Evolutionary conservation across 495 filamentous ascomycete genomes (phyloP).

Genomic region (Cenococcum geophilum): DNA sequence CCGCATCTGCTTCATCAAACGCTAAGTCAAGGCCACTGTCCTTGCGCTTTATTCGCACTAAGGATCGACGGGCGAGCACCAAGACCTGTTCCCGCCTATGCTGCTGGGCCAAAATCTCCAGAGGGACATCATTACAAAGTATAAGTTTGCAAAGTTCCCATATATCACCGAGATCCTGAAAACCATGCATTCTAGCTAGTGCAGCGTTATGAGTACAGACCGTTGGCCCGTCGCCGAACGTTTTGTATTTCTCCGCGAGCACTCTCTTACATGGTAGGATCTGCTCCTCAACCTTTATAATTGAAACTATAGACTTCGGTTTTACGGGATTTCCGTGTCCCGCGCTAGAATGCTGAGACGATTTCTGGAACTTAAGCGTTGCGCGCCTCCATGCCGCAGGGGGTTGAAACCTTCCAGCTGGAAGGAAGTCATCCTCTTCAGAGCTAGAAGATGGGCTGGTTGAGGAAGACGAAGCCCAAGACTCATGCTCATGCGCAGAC

Average conservation of each 20-base stretch:
- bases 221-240: slow-evolving; percentile 72
- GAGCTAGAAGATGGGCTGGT: slow-evolving; percentile 50
- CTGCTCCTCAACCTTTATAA: slow-evolving; percentile 49
- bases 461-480: slow-evolving; percentile 56
- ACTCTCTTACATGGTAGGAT: slow-evolving; percentile 68
- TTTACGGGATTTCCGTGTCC: slow-evolving; percentile 36
- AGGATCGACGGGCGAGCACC: slow-evolving; percentile 51
- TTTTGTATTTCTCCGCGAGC: slow-evolving; percentile 70
- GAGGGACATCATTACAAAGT: slow-evolving; percentile 65
- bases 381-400: slow-evolving; percentile 51
- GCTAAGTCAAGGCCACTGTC: slow-evolving; percentile 48
- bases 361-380: slow-evolving; percentile 43
- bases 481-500: slow-evolving; percentile 55
- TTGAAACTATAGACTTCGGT: slow-evolving; percentile 55
- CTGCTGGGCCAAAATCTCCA: slow-evolving; percentile 53
- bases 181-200: slow-evolving; percentile 68
- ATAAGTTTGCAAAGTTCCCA: slow-evolving; percentile 79
- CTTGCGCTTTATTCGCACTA: slow-evolving; percentile 34
- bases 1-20: slow-evolving; percentile 38
- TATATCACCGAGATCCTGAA: slow-evolving; percentile 67
- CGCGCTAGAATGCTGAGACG: slow-evolving; percentile 47
- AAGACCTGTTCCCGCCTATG: slow-evolving; percentile 50
- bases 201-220: slow-evolving; percentile 78
- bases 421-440: slow-evolving; percentile 55
- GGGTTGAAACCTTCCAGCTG: slow-evolving; percentile 47